Conservation (phyloP, 139 green algal species). For the Spirogloea muscicola region DNA sequence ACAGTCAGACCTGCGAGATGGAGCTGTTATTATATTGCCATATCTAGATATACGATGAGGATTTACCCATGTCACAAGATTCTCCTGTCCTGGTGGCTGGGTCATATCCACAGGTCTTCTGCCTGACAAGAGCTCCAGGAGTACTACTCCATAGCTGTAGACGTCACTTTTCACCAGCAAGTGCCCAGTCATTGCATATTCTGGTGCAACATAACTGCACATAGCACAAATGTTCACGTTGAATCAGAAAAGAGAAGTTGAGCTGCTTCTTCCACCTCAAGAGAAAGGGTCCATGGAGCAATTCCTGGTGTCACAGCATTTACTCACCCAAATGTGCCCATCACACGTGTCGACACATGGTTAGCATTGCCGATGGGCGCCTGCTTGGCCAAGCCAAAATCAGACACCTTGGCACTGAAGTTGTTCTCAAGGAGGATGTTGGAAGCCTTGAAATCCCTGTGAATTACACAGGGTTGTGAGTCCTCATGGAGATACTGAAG, state of each 20-base stretch:
- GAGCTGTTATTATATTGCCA: too few species aligned
- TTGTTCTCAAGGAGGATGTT: conserved; percentile 41
- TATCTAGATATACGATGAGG: too few species aligned
- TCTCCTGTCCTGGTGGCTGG: conserved; percentile 28
- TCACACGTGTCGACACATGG: conserved; percentile 43
- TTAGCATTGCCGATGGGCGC: conserved; percentile 15
- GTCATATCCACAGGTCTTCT: conserved; percentile 40
- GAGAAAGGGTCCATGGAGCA: too few species aligned
- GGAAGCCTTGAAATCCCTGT: conserved; percentile 43
- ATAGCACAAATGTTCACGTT: not conserved
- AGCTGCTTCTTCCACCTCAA: too few species aligned
- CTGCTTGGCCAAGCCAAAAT: conserved; percentile 44
- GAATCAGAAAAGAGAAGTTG: too few species aligned
- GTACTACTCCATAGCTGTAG: conserved; percentile 45
- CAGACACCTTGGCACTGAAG: conserved; percentile 39
- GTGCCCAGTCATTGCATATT: conserved; percentile 45
- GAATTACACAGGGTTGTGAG: conserved; percentile 39
- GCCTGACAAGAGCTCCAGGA: conserved; percentile 37
- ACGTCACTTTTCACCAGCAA: conserved; percentile 28
- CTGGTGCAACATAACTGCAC: conserved; percentile 34
- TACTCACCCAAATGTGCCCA: conserved; percentile 45
- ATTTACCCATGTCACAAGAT: conserved; percentile 38
- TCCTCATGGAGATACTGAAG: conserved; percentile 46
- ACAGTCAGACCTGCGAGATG: not conserved
- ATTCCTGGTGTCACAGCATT: too few species aligned